Evolutionary conservation across 1,284 basidiomycete genomes (phyloP).

Genomic region (Ceratobasidium sp.): DNA sequence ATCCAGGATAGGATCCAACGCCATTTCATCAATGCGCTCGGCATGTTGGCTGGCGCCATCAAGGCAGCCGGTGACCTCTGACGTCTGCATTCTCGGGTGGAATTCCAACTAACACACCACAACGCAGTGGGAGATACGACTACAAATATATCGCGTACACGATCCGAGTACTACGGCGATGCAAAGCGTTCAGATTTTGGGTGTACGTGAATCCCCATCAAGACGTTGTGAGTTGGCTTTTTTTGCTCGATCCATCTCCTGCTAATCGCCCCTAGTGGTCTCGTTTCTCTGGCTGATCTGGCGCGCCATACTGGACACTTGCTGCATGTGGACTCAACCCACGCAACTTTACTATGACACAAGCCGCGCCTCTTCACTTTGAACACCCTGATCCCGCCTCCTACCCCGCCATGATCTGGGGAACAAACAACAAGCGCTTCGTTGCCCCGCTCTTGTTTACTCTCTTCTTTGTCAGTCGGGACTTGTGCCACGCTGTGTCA

Average conservation of each 20-base stretch:
- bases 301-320: constrained; percentile 95
- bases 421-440: constrained; percentile 93
- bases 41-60: constrained; percentile 79
- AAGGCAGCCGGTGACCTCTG: constrained; percentile 76
- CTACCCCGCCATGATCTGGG: constrained; percentile 96
- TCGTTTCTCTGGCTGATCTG: constrained; percentile 94
- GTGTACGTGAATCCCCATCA: constrained; percentile 98
- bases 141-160: constrained; percentile 93
- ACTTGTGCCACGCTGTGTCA: constrained; percentile 88
- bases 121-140: constrained; percentile 92
- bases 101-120: too few species aligned
- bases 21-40: constrained; percentile 85
- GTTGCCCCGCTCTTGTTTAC: constrained; percentile 91
- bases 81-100: constrained; percentile 94
- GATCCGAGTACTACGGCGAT: constrained; percentile 85
- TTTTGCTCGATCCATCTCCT: background rate
- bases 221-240: constrained; percentile 83
- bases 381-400: constrained; percentile 87
- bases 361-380: constrained; percentile 86
- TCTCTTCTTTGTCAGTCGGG: constrained; percentile 91
- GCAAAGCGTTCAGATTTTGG: constrained; percentile 94
- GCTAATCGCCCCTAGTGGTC: constrained; percentile 78
- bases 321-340: constrained; percentile 93
- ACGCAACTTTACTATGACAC: constrained; percentile 82
- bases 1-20: constrained; percentile 94